These are phyloP conservation scores for Podaxis rugospora DNA, from an alignment of 768 basidiomycete species.

Conservation along the genomic window DNA sequence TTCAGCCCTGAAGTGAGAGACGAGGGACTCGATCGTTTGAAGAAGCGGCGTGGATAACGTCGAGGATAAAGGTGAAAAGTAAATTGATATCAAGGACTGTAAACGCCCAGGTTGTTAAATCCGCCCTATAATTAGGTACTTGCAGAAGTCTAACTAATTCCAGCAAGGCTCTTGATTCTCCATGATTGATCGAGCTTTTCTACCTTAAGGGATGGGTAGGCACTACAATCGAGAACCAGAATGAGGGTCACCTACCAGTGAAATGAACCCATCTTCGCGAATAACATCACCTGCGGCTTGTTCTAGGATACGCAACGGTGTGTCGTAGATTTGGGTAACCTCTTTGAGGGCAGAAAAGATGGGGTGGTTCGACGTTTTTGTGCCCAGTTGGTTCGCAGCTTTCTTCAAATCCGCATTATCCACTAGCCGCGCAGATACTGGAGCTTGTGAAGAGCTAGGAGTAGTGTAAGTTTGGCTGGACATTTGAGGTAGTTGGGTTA, in stretches of 20 bases:
- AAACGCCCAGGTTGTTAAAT: neutral
- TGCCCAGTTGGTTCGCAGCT: neutral
- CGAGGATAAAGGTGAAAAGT: neutral
- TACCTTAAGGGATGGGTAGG: constrained; percentile 7
- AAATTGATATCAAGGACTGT: neutral
- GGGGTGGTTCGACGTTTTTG: constrained; percentile 3
- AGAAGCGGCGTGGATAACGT: neutral
- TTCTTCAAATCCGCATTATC: neutral
- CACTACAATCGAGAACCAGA: neutral
- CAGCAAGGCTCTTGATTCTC: constrained; percentile 14
- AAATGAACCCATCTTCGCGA: constrained; percentile 71
- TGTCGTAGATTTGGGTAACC: constrained; percentile 44
- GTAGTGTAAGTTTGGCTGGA: constrained; percentile 5
- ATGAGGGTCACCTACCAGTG: constrained; percentile 50
- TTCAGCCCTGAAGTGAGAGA: neutral
- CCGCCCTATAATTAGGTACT: too few relatives aligned
- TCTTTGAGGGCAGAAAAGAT: constrained; percentile 39
- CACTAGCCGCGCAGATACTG: neutral
- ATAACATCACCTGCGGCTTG: constrained; percentile 55
- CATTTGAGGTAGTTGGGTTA: neutral
- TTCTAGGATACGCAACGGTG: constrained; percentile 51
- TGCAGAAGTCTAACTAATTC: neutral
- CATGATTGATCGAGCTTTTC: constrained; percentile 15
- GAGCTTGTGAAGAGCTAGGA: neutral
- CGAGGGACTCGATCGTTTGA: neutral